A percentile compares a stretch with the other conserved stretches of the same genome.
Conservation (phyloP, 202 grass and related monocot genomes). For the Tripidium arundinaceum region DNA sequence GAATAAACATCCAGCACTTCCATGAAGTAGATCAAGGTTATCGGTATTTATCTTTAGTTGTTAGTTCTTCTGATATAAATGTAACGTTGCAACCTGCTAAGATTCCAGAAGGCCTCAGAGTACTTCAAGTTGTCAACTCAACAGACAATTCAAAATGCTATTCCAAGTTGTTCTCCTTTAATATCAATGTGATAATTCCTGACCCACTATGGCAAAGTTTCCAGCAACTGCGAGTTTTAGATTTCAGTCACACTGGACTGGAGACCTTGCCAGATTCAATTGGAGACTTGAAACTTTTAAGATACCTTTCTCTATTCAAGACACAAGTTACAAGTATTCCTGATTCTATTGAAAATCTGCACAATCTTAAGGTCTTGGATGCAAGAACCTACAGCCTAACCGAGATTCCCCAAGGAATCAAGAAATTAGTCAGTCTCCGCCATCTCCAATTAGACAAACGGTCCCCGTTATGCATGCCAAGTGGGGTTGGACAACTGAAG, state of each 20-base stretch:
- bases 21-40: too few relatives aligned
- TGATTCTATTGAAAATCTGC: constrained; percentile 31
- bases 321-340: constrained; percentile 26
- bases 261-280: too few relatives aligned
- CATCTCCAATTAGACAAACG: constrained; percentile 19
- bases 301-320: constrained; percentile 29
- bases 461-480: constrained; percentile 24
- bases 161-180: constrained; percentile 5
- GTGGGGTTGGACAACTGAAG: constrained; percentile 29
- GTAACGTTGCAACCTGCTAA: too few relatives aligned
- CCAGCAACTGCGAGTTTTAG: too few relatives aligned
- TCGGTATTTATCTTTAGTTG: constrained; percentile 11
- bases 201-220: too few relatives aligned
- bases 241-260: too few relatives aligned
- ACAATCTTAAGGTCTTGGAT: constrained; percentile 39
- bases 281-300: constrained; percentile 29
- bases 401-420: constrained; percentile 32
- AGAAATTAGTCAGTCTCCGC: constrained; percentile 31
- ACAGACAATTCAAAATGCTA: background rate
- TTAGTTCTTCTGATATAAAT: too few relatives aligned
- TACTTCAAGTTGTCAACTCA: constrained; percentile 28
- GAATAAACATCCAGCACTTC: too few relatives aligned
- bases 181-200: constrained; percentile 5
- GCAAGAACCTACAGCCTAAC: constrained; percentile 14
- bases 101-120: too few relatives aligned